Evolutionary conservation across 768 basidiomycete genomes (phyloP).

Genomic region (Phylloporus arenicola): DNA sequence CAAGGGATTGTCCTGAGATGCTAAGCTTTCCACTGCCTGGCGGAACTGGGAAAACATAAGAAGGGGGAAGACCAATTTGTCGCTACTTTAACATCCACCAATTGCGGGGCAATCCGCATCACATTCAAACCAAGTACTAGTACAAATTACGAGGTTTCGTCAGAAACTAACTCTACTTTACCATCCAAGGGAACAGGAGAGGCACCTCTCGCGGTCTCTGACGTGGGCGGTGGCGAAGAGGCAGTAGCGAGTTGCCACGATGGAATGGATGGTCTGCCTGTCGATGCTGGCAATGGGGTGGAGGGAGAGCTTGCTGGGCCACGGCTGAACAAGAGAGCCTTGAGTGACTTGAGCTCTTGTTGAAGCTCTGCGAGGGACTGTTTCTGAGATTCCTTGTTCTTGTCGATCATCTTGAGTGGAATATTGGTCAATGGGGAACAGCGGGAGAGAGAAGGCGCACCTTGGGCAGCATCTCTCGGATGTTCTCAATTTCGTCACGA

Average conservation of each 20-base stretch:
- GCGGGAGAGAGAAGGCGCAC: constrained; percentile 36
- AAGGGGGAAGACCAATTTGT: not conserved
- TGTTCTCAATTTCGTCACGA: constrained; percentile 82
- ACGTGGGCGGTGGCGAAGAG: constrained; percentile 13
- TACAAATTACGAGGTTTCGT: constrained; percentile 16
- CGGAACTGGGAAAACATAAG: constrained; percentile 74
- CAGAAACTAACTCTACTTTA: constrained; percentile 36
- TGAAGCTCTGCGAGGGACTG: constrained; percentile 84
- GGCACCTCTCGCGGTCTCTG: constrained; percentile 10
- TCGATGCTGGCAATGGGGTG: constrained; percentile 44
- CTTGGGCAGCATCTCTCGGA: constrained; percentile 91
- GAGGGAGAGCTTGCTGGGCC: constrained; percentile 50
- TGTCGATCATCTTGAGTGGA: constrained; percentile 79
- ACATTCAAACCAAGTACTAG: constrained; percentile 3
- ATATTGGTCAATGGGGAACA: not conserved
- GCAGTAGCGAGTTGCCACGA: constrained; percentile 78
- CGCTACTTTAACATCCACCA: not conserved
- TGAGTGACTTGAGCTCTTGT: constrained; percentile 90
- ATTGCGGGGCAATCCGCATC: not conserved
- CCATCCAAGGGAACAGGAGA: constrained; percentile 31
- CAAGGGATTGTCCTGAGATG: constrained; percentile 35
- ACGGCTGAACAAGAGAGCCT: constrained; percentile 78
- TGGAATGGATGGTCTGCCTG: constrained; percentile 73
- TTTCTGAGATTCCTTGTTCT: constrained; percentile 80
- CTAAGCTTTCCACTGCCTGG: constrained; percentile 67